Percentiles rank a stretch among this genome's conserved stretches.
Conservation (phyloP, 192 early-diverging fungal genomes). For the Cetraspora pellucida region DNA sequence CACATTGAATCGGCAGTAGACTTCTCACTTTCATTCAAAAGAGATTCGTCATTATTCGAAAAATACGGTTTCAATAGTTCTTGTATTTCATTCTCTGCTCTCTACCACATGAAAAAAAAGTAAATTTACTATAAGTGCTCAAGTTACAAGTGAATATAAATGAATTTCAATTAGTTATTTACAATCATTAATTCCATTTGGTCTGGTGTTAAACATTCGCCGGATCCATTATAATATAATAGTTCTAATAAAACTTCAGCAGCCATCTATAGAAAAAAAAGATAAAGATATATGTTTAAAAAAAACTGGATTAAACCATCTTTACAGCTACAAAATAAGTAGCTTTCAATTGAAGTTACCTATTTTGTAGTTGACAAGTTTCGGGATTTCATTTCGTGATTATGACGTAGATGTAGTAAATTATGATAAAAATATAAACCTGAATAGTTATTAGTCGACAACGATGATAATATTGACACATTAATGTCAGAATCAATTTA, state of each 20-base stretch:
- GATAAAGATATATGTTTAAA: too few relatives aligned
- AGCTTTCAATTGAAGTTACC: too few relatives aligned
- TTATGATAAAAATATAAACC: conserved; percentile 33
- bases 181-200: conserved; percentile 27
- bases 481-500: not conserved
- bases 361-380: too few relatives aligned
- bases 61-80: not conserved
- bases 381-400: too few relatives aligned
- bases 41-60: conserved; percentile 20
- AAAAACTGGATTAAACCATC: too few relatives aligned
- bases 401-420: too few relatives aligned
- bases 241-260: conserved; percentile 44
- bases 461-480: conserved; percentile 7
- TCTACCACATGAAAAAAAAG: conserved; percentile 37
- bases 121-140: conserved; percentile 31
- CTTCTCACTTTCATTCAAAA: conserved; percentile 36
- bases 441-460: conserved; percentile 24
- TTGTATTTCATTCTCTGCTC: conserved; percentile 23
- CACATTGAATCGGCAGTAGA: conserved; percentile 41
- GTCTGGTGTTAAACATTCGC: conserved; percentile 7
- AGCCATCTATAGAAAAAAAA: conserved; percentile 38
- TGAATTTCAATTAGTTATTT: not conserved
- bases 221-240: conserved; percentile 42
- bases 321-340: too few relatives aligned
- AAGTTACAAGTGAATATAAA: not conserved